phyloP scores from a whole-genome alignment of 345 rosid species.

The Barbarea vulgaris region DNA sequence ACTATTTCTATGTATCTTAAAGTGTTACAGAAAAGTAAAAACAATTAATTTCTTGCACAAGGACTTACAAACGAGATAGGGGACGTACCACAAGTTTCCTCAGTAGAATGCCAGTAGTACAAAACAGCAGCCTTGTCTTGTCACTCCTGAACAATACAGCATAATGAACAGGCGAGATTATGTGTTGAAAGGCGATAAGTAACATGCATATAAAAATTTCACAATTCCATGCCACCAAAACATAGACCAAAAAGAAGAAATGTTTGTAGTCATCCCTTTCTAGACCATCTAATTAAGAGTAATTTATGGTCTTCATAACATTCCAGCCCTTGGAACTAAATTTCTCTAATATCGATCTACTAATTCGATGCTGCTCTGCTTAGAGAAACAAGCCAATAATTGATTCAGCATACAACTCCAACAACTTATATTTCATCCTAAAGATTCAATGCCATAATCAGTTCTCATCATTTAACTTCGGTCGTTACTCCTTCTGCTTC shows the following conservation, averaged over 20 bases:
- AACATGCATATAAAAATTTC: background rate
- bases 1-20: slow-evolving; percentile 11
- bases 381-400: background rate
- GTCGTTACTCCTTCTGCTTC: background rate
- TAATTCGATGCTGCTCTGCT: background rate
- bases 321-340: background rate
- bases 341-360: background rate
- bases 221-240: slow-evolving; percentile 3
- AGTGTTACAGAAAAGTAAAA: background rate
- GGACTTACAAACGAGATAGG: background rate
- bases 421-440: slow-evolving; percentile 20
- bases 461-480: background rate
- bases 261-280: no score
- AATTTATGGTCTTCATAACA: no score
- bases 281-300: no score
- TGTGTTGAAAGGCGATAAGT: no score
- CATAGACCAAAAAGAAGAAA: background rate
- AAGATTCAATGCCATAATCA: background rate
- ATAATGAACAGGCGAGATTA: slow-evolving; percentile 7
- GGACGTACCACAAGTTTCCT: slow-evolving; percentile 75
- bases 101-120: slow-evolving; percentile 90
- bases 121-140: slow-evolving; percentile 85
- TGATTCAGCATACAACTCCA: background rate
- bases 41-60: slow-evolving; percentile 2
- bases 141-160: slow-evolving; percentile 60